phyloP scores from a whole-genome alignment of 2,329 filamentous ascomycete species.

The Arthrobotrys musiformis region DNA sequence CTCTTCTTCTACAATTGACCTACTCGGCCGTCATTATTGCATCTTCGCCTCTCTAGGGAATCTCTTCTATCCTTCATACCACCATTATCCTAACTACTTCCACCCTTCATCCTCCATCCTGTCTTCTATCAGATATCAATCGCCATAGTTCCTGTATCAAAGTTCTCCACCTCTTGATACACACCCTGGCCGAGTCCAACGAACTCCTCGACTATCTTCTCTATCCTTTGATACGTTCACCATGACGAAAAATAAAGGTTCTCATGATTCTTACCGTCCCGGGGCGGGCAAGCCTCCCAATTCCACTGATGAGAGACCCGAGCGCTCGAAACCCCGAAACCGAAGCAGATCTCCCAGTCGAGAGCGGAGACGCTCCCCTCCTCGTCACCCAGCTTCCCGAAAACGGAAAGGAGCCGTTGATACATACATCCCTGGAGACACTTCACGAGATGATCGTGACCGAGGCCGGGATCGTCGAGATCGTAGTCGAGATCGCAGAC shows the following conservation, averaged over 20 bases:
- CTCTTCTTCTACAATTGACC: not conserved
- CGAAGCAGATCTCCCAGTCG: slow-evolving; percentile 39
- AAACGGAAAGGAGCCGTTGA: slow-evolving; percentile 44
- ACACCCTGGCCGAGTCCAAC: not conserved
- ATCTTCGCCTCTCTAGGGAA: not conserved
- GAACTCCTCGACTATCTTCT: not conserved
- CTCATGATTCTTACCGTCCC: slow-evolving; percentile 47
- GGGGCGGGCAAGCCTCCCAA: slow-evolving; percentile 28
- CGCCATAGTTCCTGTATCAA: not conserved
- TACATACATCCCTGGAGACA: slow-evolving; percentile 44
- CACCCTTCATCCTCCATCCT: not conserved
- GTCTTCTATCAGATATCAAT: not conserved
- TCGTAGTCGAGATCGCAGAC: slow-evolving; percentile 35
- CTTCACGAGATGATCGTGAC: slow-evolving; percentile 42
- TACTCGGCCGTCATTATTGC: not conserved
- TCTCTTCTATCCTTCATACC: not conserved
- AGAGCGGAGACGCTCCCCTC: slow-evolving; percentile 41
- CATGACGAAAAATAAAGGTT: slow-evolving; percentile 45
- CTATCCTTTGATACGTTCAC: not conserved
- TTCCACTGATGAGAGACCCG: slow-evolving; percentile 26
- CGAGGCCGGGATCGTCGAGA: slow-evolving; percentile 31
- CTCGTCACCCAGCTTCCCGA: slow-evolving; percentile 30
- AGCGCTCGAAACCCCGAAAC: slow-evolving; percentile 37
- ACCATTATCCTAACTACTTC: not conserved
- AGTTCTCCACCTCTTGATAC: not conserved